These are phyloP conservation scores for Bremia lactucae DNA, from an alignment of 352 stramenopile species.

Conservation along the genomic window DNA sequence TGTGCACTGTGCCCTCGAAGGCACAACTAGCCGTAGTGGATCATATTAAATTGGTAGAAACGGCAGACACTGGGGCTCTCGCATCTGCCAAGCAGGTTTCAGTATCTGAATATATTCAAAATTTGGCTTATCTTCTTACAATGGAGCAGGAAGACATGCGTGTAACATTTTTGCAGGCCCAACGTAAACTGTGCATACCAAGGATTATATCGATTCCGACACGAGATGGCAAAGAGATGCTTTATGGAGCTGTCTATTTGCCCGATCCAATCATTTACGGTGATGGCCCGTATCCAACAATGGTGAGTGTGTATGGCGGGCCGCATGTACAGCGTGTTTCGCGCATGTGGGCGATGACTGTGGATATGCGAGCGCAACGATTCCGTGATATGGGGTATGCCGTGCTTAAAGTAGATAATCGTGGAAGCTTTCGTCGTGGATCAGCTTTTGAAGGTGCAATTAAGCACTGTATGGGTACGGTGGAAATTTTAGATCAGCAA, in stretches of 20 bases:
- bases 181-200: conserved; percentile 45
- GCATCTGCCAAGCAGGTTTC: conserved; percentile 9
- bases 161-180: conserved; percentile 32
- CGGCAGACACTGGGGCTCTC: conserved; percentile 1
- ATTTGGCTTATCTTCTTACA: conserved; percentile 42
- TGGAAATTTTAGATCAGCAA: conserved; percentile 84
- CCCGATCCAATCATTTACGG: conserved; percentile 82
- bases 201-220: conserved; percentile 74
- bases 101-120: conserved; percentile 31
- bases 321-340: conserved; percentile 93
- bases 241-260: conserved; percentile 90
- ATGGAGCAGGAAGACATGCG: conserved; percentile 46
- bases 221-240: conserved; percentile 68
- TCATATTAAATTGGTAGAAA: conserved; percentile 6
- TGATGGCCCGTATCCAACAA: conserved; percentile 87
- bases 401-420: conserved; percentile 95
- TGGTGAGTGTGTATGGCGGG: conserved; percentile 94
- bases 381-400: conserved; percentile 90
- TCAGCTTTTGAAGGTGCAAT: conserved; percentile 90
- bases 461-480: conserved; percentile 86
- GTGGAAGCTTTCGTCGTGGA: conserved; percentile 87
- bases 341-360: conserved; percentile 85
- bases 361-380: conserved; percentile 90
- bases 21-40: conserved; percentile 22
- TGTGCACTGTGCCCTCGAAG: conserved; percentile 46